A percentile compares a stretch with the other conserved stretches of the same genome.
Conservation (phyloP, 148 eudicot genomes). For the Camellia sinensis region DNA sequence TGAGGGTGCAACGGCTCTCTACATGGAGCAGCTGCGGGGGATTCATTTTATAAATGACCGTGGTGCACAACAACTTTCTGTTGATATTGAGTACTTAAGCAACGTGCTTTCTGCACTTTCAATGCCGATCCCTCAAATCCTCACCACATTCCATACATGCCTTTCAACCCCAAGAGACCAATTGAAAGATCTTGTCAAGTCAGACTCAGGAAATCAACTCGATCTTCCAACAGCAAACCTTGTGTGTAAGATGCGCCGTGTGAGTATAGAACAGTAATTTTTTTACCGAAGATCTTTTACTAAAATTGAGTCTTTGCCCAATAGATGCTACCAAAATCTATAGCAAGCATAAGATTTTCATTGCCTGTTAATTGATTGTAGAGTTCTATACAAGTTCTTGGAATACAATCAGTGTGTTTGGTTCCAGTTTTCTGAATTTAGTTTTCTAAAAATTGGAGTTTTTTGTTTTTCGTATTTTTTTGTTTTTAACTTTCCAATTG, state of each 20-base stretch:
- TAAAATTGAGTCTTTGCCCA: too few species aligned
- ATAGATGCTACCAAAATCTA: too few species aligned
- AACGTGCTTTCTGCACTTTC: slow-evolving; percentile 93
- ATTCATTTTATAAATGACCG: slow-evolving; percentile 84
- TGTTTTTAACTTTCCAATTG: too few species aligned
- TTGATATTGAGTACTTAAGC: slow-evolving; percentile 82
- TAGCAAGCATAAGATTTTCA: too few species aligned
- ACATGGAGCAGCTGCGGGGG: slow-evolving; percentile 86
- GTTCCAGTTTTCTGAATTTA: too few species aligned
- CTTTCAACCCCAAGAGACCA: slow-evolving; percentile 78
- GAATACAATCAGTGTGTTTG: too few species aligned
- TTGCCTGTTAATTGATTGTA: too few species aligned
- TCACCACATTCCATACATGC: slow-evolving; percentile 80
- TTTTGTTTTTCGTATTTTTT: too few species aligned
- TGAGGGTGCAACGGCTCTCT: slow-evolving; percentile 90
- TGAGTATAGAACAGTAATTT: slow-evolving; percentile 29
- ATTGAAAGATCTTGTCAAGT: slow-evolving; percentile 62
- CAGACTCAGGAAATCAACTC: slow-evolving; percentile 47
- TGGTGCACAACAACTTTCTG: slow-evolving; percentile 91
- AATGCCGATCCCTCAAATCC: slow-evolving; percentile 71
- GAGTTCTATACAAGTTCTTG: too few species aligned
- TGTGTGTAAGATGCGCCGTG: slow-evolving; percentile 53
- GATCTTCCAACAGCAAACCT: slow-evolving; percentile 53
- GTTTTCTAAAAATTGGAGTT: too few species aligned
- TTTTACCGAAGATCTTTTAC: not conserved